These are phyloP conservation scores for Populus pruinosa DNA, from an alignment of 345 rosid genomes.

Conservation along the genomic window DNA sequence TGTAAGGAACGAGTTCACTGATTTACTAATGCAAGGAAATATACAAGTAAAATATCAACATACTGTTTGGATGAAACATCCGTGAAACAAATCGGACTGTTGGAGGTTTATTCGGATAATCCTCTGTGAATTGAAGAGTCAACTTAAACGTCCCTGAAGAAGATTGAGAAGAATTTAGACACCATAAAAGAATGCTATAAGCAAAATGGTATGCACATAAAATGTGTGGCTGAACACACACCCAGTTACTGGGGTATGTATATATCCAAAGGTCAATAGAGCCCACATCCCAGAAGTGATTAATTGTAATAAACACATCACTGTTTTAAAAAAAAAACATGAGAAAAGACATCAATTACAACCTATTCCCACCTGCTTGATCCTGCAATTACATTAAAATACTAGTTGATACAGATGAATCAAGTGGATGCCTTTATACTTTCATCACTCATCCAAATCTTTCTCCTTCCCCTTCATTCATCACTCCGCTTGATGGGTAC, in stretches of 20 bases:
- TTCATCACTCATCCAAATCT: too few relatives aligned
- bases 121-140: conserved; percentile 58
- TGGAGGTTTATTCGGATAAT: conserved; percentile 69
- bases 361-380: not conserved
- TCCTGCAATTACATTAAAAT: not conserved
- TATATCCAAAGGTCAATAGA: not conserved
- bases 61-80: conserved; percentile 71
- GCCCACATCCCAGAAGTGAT: not conserved
- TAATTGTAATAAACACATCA: not conserved
- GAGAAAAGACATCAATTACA: not conserved
- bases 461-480: too few relatives aligned
- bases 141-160: conserved; percentile 58
- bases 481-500: not conserved
- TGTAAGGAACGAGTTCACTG: not conserved
- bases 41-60: conserved; percentile 16
- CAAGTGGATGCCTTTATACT: not conserved
- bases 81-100: conserved; percentile 63
- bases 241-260: not conserved
- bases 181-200: not conserved
- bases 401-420: not conserved
- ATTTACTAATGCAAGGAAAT: not conserved
- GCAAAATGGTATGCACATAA: not conserved
- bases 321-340: not conserved
- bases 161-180: not conserved
- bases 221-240: too few relatives aligned